phyloP scores from a whole-genome alignment of 2,329 filamentous ascomycete species.

The Phialemonium atrogriseum region DNA sequence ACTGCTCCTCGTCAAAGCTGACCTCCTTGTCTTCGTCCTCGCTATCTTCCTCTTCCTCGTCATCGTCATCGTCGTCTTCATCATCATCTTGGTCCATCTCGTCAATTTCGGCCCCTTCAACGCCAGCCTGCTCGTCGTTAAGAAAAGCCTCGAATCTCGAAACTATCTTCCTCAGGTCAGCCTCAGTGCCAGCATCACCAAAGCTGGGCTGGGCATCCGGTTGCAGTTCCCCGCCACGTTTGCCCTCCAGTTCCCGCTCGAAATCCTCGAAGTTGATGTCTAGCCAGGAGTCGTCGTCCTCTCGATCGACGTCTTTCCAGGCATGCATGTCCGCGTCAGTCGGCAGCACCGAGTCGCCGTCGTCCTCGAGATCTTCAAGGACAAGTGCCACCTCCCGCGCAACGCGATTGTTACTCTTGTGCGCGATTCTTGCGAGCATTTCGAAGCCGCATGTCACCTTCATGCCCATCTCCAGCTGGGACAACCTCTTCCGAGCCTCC shows the following conservation, averaged over 20 bases:
- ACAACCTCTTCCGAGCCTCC: slow-evolving; percentile 20
- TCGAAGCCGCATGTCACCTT: slow-evolving; percentile 88
- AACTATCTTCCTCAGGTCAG: slow-evolving; percentile 83
- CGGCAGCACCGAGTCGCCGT: slow-evolving; percentile 56
- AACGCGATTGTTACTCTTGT: slow-evolving; percentile 57
- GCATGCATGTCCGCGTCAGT: slow-evolving; percentile 60
- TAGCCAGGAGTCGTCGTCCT: slow-evolving; percentile 86
- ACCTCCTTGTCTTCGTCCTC: slow-evolving; percentile 65
- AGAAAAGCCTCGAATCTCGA: slow-evolving; percentile 88
- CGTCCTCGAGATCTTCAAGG: slow-evolving; percentile 65
- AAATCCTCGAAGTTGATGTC: slow-evolving; percentile 88
- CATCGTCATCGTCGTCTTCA: slow-evolving; percentile 35
- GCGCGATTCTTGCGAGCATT: slow-evolving; percentile 64
- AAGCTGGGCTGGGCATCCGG: slow-evolving; percentile 33
- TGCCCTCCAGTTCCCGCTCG: slow-evolving; percentile 64
- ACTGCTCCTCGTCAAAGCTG: slow-evolving; percentile 77
- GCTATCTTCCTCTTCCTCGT: slow-evolving; percentile 43
- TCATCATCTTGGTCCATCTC: slow-evolving; percentile 63
- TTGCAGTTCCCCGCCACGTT: slow-evolving; percentile 22
- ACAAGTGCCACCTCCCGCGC: slow-evolving; percentile 71
- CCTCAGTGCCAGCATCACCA: slow-evolving; percentile 59
- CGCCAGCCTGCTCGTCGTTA: slow-evolving; percentile 72
- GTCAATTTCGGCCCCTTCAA: slow-evolving; percentile 66
- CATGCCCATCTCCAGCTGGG: slow-evolving; percentile 66
- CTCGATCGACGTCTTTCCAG: slow-evolving; percentile 55